phyloP scores from a whole-genome alignment of 768 basidiomycete species.

The Leccinum disarticulatum region DNA sequence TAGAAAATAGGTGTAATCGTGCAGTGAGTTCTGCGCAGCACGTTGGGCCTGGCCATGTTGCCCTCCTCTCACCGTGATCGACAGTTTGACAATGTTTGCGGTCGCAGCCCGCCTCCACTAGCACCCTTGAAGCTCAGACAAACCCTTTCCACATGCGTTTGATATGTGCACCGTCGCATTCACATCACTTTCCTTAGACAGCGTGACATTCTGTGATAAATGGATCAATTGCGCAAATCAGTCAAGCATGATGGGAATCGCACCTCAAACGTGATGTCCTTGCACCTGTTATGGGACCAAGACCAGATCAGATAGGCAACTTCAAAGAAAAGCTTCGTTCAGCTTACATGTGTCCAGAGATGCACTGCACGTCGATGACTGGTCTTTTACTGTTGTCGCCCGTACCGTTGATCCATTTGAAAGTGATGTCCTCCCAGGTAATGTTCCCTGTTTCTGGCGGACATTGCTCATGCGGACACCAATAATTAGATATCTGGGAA shows the following conservation, averaged over 20 bases:
- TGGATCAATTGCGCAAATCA: background rate
- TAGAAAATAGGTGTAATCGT: no score
- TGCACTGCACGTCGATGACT: background rate
- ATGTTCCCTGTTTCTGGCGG: background rate
- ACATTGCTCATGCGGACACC: conserved; percentile 8
- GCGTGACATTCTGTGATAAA: conserved; percentile 4
- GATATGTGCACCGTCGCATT: background rate
- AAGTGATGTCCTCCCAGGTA: conserved; percentile 11
- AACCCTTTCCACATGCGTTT: conserved; percentile 11
- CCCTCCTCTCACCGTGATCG: no score
- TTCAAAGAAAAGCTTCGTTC: background rate
- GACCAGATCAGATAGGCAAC: background rate
- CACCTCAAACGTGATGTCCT: conserved; percentile 12
- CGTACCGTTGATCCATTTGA: conserved; percentile 7
- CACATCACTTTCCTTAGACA: conserved; percentile 2
- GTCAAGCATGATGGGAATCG: background rate
- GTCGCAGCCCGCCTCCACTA: background rate
- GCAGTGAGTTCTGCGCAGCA: no score
- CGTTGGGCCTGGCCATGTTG: no score
- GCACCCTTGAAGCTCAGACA: background rate
- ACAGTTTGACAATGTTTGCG: no score
- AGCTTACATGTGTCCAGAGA: background rate
- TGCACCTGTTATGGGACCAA: conserved; percentile 1
- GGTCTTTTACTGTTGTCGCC: conserved; percentile 3
- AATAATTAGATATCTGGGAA: conserved; percentile 2